These are phyloP conservation scores for Ceratopteris richardii DNA, from an alignment of 75 land plant species.

Conservation along the genomic window DNA sequence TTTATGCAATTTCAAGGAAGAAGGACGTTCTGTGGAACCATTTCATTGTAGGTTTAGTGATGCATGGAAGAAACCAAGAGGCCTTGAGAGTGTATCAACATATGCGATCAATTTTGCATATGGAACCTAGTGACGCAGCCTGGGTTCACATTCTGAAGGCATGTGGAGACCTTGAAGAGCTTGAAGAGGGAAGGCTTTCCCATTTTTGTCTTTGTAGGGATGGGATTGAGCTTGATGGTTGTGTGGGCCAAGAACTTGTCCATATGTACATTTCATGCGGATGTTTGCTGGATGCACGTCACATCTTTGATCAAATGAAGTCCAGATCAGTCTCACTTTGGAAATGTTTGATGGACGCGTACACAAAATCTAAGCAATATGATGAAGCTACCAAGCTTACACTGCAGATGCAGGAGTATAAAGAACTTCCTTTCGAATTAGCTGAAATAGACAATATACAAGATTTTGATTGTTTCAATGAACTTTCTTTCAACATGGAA, in stretches of 20 bases:
- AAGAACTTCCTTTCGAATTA: no score
- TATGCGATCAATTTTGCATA: background rate
- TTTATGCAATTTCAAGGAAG: background rate
- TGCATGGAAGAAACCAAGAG: background rate
- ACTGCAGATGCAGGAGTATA: no score
- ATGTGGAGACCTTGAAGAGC: background rate
- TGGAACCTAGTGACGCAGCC: background rate
- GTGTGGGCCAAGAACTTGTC: background rate
- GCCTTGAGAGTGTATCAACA: constrained; percentile 1
- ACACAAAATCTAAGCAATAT: no score
- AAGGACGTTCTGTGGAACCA: background rate
- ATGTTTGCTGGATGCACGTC: background rate
- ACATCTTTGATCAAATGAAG: background rate
- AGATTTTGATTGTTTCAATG: no score
- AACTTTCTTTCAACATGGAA: no score
- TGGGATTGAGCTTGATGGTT: background rate
- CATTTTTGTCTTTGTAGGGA: background rate
- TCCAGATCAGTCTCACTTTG: background rate
- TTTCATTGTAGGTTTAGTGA: background rate
- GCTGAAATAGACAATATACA: no score
- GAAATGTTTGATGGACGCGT: background rate
- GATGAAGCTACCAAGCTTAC: no score
- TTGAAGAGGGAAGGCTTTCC: background rate
- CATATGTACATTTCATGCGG: constrained; percentile 5
- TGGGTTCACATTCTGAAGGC: background rate